These are phyloP conservation scores for Rosa multiflora DNA, from an alignment of 306 rosid genomes.

Conservation along the genomic window DNA sequence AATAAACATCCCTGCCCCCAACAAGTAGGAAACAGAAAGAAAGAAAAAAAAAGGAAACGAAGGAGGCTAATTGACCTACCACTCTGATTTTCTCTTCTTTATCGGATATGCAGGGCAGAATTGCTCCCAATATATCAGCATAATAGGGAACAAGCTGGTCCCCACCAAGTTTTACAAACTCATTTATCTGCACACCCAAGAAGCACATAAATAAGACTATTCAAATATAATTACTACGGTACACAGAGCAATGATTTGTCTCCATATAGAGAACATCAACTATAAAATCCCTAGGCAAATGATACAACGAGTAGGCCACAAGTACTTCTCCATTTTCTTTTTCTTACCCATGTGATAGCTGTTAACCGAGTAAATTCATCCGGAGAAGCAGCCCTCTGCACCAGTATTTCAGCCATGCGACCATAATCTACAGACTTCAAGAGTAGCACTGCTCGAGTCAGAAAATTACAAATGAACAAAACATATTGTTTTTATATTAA, in stretches of 20 bases:
- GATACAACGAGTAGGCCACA: not conserved
- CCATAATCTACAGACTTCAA: conserved; percentile 99
- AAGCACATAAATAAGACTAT: conserved; percentile 17
- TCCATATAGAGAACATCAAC: conserved; percentile 2
- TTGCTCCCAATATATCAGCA: conserved; percentile 95
- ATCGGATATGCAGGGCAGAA: conserved; percentile 97
- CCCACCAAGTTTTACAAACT: conserved; percentile 98
- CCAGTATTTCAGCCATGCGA: conserved; percentile 98
- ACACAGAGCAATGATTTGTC: conserved; percentile 2
- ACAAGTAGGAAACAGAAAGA: not conserved
- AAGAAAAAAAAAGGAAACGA: not conserved
- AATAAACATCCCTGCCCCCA: not conserved
- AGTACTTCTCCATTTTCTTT: not conserved
- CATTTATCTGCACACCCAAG: conserved; percentile 63
- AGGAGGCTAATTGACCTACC: conserved; percentile 48
- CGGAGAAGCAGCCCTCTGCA: conserved; percentile 80
- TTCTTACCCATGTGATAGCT: conserved; percentile 91
- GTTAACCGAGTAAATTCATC: conserved; percentile 97
- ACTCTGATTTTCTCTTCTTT: conserved; percentile 99
- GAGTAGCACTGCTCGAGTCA: conserved; percentile 99
- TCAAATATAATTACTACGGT: not conserved
- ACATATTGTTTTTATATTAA: conserved; percentile 36
- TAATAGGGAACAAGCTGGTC: conserved; percentile 97
- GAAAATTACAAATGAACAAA: conserved; percentile 83
- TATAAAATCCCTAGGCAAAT: not conserved